A percentile compares a stretch with the other conserved stretches of the same genome.
Evolutionary conservation across 2,329 filamentous ascomycete species (phyloP).

Genomic region (Sporothrix curviconia): DNA sequence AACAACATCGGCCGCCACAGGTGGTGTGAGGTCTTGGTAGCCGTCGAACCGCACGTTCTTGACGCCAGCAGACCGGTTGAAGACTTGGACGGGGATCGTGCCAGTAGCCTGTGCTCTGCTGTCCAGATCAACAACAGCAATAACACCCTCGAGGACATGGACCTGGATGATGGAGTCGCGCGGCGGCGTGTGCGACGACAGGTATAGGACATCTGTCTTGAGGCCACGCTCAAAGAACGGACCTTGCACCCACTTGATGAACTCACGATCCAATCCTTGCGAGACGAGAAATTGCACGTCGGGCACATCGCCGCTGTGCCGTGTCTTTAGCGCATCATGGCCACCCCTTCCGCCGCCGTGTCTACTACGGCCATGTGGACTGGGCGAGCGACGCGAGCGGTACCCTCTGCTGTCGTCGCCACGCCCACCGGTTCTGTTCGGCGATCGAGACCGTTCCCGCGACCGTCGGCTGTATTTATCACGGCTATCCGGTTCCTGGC

Average conservation of each 20-base stretch:
- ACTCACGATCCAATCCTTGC: slow-evolving; percentile 70
- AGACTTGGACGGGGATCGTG: slow-evolving; percentile 76
- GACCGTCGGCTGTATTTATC: slow-evolving; percentile 33
- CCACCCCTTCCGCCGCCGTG: slow-evolving; percentile 24
- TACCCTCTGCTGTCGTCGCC: slow-evolving; percentile 39
- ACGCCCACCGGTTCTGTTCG: slow-evolving; percentile 37
- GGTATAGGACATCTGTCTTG: slow-evolving; percentile 69
- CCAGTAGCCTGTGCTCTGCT: slow-evolving; percentile 60
- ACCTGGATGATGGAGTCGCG: slow-evolving; percentile 74
- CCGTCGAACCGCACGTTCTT: slow-evolving; percentile 78
- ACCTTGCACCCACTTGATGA: slow-evolving; percentile 74
- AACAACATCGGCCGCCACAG: slow-evolving; percentile 74
- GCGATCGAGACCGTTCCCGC: slow-evolving; percentile 64
- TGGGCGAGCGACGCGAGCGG: slow-evolving; percentile 59
- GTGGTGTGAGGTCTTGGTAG: slow-evolving; percentile 75
- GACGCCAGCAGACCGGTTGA: slow-evolving; percentile 69
- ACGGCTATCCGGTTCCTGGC: slow-evolving; percentile 34
- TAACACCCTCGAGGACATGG: slow-evolving; percentile 82
- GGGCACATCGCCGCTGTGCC: slow-evolving; percentile 69
- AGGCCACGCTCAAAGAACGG: slow-evolving; percentile 67
- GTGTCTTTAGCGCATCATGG: slow-evolving; percentile 28
- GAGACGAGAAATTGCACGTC: slow-evolving; percentile 84
- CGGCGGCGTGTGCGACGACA: slow-evolving; percentile 64
- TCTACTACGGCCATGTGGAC: slow-evolving; percentile 49
- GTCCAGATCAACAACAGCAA: slow-evolving; percentile 74